phyloP scores from a whole-genome alignment of 495 filamentous ascomycete species.

The Cercophora scortea region DNA sequence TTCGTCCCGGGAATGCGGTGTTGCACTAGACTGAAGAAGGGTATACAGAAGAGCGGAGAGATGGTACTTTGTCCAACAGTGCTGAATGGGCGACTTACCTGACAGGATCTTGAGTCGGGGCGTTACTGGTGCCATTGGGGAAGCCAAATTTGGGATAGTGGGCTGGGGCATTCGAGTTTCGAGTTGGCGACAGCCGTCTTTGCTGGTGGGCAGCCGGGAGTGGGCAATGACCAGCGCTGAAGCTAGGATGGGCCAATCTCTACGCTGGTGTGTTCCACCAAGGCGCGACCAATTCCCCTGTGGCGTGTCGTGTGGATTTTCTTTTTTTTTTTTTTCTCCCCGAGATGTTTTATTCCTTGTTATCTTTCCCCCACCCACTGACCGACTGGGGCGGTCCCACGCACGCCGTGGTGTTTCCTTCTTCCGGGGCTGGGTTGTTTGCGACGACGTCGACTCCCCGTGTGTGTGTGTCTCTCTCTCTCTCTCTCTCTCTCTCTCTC shows the following conservation, averaged over 20 bases:
- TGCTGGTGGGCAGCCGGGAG: constrained; percentile 3
- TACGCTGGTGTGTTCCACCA: constrained; percentile 11
- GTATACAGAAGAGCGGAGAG: constrained; percentile 20
- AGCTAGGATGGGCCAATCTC: constrained; percentile 15
- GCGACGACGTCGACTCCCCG: background rate
- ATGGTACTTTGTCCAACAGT: constrained; percentile 16
- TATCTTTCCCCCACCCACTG: background rate
- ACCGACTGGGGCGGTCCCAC: background rate
- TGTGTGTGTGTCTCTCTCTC: background rate
- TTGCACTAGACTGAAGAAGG: constrained; percentile 25
- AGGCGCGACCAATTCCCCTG: constrained; percentile 10
- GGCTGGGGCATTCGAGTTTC: constrained; percentile 24
- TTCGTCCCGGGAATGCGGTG: constrained; percentile 14
- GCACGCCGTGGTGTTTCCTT: background rate
- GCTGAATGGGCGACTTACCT: constrained; percentile 31
- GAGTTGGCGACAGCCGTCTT: constrained; percentile 20
- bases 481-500: background rate
- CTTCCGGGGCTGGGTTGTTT: background rate
- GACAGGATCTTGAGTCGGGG: constrained; percentile 47
- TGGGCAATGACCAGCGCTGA: constrained; percentile 13
- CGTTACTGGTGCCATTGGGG: constrained; percentile 43
- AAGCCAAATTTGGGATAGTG: constrained; percentile 36
- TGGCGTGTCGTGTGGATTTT: constrained; percentile 1
- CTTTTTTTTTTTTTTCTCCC: background rate
- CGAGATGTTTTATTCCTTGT: background rate